phyloP scores from a whole-genome alignment of 2,329 filamentous ascomycete genomes.

The Lecanoromycetidae sp. region DNA sequence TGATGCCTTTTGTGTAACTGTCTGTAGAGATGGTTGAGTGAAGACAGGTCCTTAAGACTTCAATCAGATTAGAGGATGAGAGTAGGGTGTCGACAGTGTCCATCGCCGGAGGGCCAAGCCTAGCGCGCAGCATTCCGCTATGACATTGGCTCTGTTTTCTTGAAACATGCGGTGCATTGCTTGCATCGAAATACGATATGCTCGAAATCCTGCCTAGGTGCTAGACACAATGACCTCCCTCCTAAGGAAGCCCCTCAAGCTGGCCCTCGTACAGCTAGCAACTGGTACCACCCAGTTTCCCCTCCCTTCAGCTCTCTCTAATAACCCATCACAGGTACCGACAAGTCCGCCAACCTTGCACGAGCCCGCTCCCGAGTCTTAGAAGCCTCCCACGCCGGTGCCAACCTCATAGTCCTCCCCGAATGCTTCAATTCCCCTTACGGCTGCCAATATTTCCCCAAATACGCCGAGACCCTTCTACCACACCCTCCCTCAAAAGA shows the following conservation, averaged over 20 bases:
- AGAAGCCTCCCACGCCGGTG: conserved; percentile 62
- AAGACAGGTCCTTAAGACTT: too few relatives aligned
- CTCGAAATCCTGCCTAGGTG: too few relatives aligned
- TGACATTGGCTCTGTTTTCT: too few relatives aligned
- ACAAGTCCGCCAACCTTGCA: conserved; percentile 74
- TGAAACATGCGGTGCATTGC: too few relatives aligned
- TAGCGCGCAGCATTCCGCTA: too few relatives aligned
- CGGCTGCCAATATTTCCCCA: conserved; percentile 78
- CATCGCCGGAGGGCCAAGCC: too few relatives aligned
- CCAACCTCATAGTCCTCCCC: conserved; percentile 79
- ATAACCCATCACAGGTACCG: conserved; percentile 38
- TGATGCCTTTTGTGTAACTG: too few relatives aligned
- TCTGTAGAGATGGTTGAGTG: too few relatives aligned
- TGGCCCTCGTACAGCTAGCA: conserved; percentile 71
- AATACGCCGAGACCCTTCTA: conserved; percentile 79
- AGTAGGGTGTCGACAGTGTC: too few relatives aligned
- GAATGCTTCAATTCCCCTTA: conserved; percentile 99
- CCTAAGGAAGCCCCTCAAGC: conserved; percentile 64
- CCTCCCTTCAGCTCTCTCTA: conserved; percentile 25
- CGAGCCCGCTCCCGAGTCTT: conserved; percentile 73
- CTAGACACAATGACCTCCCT: conserved; percentile 44
- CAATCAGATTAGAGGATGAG: too few relatives aligned
- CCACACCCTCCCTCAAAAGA: conserved; percentile 60
- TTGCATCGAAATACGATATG: neutral
- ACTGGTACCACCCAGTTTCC: conserved; percentile 39